phyloP scores from a whole-genome alignment of 768 basidiomycete species.

The Mycena epipterygia region DNA sequence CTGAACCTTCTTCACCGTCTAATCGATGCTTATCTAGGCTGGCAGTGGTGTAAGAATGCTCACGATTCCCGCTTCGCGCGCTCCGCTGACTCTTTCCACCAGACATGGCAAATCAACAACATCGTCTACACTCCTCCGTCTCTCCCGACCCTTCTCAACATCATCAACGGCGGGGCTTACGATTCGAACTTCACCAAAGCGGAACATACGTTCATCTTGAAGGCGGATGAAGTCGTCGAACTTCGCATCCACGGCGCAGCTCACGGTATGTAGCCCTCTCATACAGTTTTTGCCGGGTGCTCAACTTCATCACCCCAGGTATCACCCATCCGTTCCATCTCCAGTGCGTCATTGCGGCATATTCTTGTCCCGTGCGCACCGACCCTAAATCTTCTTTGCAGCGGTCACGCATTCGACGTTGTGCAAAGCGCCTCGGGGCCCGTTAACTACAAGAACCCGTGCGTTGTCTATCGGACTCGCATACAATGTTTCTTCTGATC shows the following conservation, averaged over 20 bases:
- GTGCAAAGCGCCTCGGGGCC: conserved; percentile 35
- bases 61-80: neutral
- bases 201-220: conserved; percentile 39
- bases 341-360: conserved; percentile 18
- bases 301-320: neutral
- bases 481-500: too few species aligned
- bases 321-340: conserved; percentile 11
- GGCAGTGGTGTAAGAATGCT: neutral
- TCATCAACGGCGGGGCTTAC: conserved; percentile 36
- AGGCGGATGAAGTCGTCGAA: conserved; percentile 37
- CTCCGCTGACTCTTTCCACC: too few species aligned
- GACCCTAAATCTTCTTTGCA: neutral
- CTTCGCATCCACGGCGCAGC: conserved; percentile 40
- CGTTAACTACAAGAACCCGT: conserved; percentile 38
- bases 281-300: neutral
- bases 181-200: conserved; percentile 30
- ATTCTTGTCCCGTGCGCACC: conserved; percentile 24
- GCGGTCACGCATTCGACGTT: conserved; percentile 45
- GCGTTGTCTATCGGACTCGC: too few species aligned
- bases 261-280: neutral
- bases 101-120: conserved; percentile 37
- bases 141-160: conserved; percentile 40
- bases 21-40: neutral
- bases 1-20: neutral
- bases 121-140: conserved; percentile 36